Evolutionary conservation across 495 filamentous ascomycete genomes (phyloP).

Genomic region (Beverwykella pulmonaria): DNA sequence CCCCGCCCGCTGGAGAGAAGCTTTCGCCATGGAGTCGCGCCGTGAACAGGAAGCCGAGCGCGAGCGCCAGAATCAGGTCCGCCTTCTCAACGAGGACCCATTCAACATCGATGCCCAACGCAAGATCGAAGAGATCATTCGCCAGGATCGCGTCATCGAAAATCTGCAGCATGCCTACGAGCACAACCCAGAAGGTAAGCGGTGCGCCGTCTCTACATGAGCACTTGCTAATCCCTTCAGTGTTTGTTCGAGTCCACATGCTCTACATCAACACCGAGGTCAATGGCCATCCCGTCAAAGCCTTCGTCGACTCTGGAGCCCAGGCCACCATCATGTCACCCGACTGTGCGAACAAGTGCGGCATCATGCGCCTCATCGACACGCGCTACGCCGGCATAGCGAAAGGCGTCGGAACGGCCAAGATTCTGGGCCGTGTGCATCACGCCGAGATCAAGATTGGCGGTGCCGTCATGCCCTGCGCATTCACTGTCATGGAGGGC

Average conservation of each 20-base stretch:
- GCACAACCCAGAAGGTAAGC: conserved; percentile 88
- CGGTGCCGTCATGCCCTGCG: conserved; percentile 81
- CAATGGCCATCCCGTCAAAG: conserved; percentile 87
- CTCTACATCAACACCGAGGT: conserved; percentile 96
- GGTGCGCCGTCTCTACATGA: not conserved
- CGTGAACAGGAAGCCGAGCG: conserved; percentile 69
- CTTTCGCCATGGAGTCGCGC: conserved; percentile 65
- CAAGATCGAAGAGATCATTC: conserved; percentile 96
- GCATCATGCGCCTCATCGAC: conserved; percentile 97
- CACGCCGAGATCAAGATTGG: conserved; percentile 93
- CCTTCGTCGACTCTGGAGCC: conserved; percentile 95
- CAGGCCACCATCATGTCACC: conserved; percentile 99
- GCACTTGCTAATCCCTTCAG: conserved; percentile 50
- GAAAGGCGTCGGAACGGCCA: conserved; percentile 88
- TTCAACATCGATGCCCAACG: conserved; percentile 87
- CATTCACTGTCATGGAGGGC: conserved; percentile 99
- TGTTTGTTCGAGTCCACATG: conserved; percentile 91
- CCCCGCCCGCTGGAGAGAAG: conserved; percentile 70
- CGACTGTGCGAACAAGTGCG: conserved; percentile 82
- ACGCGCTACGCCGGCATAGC: conserved; percentile 88
- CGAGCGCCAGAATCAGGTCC: conserved; percentile 78
- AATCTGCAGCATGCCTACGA: conserved; percentile 95
- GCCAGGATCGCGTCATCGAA: conserved; percentile 88
- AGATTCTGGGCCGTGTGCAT: conserved; percentile 92
- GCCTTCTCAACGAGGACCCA: conserved; percentile 81